These are phyloP conservation scores for Globisporangium orthogonon DNA, from an alignment of 352 stramenopile species.

Conservation along the genomic window DNA sequence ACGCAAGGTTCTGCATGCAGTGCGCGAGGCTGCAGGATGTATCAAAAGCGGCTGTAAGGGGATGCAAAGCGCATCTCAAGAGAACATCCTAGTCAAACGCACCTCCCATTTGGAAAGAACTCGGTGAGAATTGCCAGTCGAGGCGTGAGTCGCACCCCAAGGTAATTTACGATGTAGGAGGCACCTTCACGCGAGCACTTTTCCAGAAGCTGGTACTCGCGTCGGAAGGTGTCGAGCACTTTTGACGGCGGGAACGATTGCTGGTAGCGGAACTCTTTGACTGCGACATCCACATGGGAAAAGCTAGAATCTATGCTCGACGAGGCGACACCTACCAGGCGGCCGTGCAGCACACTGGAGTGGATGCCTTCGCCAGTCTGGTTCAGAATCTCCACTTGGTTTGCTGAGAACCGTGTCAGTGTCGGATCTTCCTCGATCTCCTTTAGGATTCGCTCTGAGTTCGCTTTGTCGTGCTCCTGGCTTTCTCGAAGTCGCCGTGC, in stretches of 20 bases:
- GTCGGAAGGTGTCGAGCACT: conserved; percentile 26
- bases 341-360: conserved; percentile 21
- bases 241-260: conserved; percentile 22
- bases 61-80: no score
- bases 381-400: conserved; percentile 13
- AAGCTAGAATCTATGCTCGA: background rate
- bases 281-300: conserved; percentile 12
- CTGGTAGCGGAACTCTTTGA: conserved; percentile 35
- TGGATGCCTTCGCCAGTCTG: conserved; percentile 27
- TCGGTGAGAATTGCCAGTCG: conserved; percentile 25
- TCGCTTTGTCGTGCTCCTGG: background rate
- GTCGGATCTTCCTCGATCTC: conserved; percentile 16
- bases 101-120: conserved; percentile 26
- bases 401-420: conserved; percentile 6
- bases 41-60: no score
- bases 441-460: conserved; percentile 13
- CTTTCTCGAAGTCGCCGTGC: background rate
- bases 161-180: conserved; percentile 15
- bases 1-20: conserved; percentile 21
- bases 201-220: conserved; percentile 24
- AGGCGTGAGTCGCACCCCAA: conserved; percentile 24
- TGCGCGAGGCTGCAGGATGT: conserved; percentile 19
- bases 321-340: conserved; percentile 1
- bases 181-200: conserved; percentile 11
- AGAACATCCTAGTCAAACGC: background rate